Base-by-base conservation (phyloP, 2,329 filamentous ascomycete species). In the Xylaria sp. region DNA sequence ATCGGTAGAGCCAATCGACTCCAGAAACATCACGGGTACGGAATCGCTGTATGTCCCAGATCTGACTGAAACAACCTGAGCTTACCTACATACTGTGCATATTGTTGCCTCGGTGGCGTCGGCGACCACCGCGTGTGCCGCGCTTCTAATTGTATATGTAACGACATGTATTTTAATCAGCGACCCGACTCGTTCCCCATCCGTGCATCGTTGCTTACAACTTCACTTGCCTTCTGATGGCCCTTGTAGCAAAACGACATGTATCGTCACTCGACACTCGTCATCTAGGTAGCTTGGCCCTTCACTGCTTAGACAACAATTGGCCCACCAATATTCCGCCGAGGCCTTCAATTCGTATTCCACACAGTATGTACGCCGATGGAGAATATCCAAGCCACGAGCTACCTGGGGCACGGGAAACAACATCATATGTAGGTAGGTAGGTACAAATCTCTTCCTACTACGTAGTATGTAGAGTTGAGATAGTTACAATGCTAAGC, bases 1-100 rank as follows among this genome's bases (percentile, higher is more conserved):
- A 45, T 13, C 16, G 46, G 48, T 51, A 41, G 46, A 48, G 51
- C 57, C 60, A 60, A 62, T 60, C 39, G 55, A 53, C 48, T 20
- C 47, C 38, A 46, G 45, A 7, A 26, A 19, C 20, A 57, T 22
- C 43, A 46, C n/a, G 48, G 38, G 52, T 52, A 46, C 48, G 42
- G 57, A 53, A 50, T 34, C 5, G 29, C 11, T 63, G 63, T 61
- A 62, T 64, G 64, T 66, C 56, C 64, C 61, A 67, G 64, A 67
- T 67, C 65, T 65, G 62, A 66, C 64, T 64, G 62, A 66, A 64
- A 67, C 65, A 64, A 50, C 29, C 46, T 47, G 40, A 39, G 18
- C 22, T 38, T 24, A n/a, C 18, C 9, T 45, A 19, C 18, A 21
- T 39, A 13, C 37, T 16, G 19, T 21, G 34, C 13, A 37, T 18